These are phyloP conservation scores for Wickerhamiella dianesei DNA, from an alignment of 805 yeast genomes.

Conservation along the genomic window DNA sequence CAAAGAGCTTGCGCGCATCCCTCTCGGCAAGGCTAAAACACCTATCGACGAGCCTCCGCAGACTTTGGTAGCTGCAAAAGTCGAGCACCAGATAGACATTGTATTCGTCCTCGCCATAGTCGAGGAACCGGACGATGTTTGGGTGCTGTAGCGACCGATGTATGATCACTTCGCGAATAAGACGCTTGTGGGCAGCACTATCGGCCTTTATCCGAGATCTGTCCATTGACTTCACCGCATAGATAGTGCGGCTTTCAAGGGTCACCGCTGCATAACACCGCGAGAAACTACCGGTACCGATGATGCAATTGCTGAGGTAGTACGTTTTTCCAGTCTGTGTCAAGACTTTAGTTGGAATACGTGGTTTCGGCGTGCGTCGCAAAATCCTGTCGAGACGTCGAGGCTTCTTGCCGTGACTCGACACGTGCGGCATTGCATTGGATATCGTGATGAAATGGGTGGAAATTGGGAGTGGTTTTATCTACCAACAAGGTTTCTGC, in stretches of 20 bases:
- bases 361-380: not conserved
- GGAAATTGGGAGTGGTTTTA: no score
- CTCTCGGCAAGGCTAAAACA: constrained; percentile 79
- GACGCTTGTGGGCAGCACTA: not conserved
- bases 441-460: no score
- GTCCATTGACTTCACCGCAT: constrained; percentile 4
- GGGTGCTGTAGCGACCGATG: constrained; percentile 79
- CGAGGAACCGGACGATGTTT: constrained; percentile 78
- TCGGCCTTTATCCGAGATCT: not conserved
- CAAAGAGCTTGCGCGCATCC: constrained; percentile 58
- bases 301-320: not conserved
- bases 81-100: constrained; percentile 85
- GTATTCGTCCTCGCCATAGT: constrained; percentile 86
- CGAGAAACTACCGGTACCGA: constrained; percentile 15
- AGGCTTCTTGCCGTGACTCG: not conserved
- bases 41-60: constrained; percentile 76
- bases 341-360: not conserved
- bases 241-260: constrained; percentile 3
- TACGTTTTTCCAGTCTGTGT: not conserved
- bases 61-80: constrained; percentile 82
- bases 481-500: not conserved
- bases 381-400: not conserved
- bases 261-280: constrained; percentile 9
- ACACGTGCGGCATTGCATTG: not conserved
- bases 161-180: constrained; percentile 56